Evolutionary conservation across 495 filamentous ascomycete genomes (phyloP).

Genomic region (Penicillium turbatum): DNA sequence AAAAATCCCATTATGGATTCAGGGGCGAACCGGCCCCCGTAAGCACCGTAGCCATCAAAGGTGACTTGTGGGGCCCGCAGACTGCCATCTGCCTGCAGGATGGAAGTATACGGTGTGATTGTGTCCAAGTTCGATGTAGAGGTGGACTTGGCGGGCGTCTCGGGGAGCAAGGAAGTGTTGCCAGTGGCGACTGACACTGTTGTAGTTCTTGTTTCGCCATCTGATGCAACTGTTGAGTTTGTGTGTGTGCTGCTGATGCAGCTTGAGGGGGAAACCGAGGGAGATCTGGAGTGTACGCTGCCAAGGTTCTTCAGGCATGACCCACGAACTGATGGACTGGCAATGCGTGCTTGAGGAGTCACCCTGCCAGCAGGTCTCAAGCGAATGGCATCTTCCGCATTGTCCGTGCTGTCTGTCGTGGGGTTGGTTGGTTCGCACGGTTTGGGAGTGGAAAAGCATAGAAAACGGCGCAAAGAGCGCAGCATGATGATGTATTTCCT

Average conservation of each 20-base stretch:
- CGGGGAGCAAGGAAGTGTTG: conserved; percentile 8
- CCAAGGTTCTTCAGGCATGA: not conserved
- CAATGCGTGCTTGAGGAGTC: conserved; percentile 1
- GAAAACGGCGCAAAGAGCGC: conserved; percentile 13
- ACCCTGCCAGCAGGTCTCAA: not conserved
- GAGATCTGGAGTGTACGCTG: not conserved
- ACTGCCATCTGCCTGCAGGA: conserved; percentile 25
- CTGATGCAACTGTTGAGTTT: conserved; percentile 8
- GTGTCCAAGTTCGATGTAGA: conserved; percentile 3
- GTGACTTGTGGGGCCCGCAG: conserved; percentile 21
- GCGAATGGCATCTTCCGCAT: conserved; percentile 2
- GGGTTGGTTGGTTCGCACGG: not conserved
- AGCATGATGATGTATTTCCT: conserved; percentile 11
- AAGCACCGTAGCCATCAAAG: conserved; percentile 28
- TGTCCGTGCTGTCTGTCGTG: not conserved
- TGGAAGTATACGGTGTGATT: conserved; percentile 21
- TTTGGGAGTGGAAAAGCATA: conserved; percentile 17
- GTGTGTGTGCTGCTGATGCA: conserved; percentile 12
- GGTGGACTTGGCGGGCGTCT: conserved; percentile 6
- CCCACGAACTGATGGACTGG: not conserved
- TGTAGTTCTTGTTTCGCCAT: conserved; percentile 16
- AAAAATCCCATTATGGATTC: conserved; percentile 34
- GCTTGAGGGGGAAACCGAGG: not conserved
- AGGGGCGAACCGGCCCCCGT: conserved; percentile 32
- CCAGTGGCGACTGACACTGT: conserved; percentile 16